Evolutionary conservation across 805 yeast species (phyloP), one percentile per base, ranked within the genome.

Genomic region (Cyberlindnera euphorbiae): DNA sequence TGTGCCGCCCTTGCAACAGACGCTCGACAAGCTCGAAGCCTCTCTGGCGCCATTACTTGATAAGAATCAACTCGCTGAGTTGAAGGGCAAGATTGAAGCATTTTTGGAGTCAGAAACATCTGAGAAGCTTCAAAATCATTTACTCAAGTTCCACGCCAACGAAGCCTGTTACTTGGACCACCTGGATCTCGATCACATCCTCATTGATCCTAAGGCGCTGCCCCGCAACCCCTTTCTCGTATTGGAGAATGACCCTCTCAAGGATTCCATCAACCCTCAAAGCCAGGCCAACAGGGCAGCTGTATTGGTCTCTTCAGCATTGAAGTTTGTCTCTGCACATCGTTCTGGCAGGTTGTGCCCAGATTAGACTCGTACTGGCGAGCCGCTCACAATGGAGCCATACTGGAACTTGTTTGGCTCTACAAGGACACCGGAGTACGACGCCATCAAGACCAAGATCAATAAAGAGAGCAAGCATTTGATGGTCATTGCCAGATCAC

Each of bases 191-290:
- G 69, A 65, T 39, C 63, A 63, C 28, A 64, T 54, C 25, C 44
- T 58, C 16, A 44, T 65, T 33, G 67, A 65, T 42, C 65, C 62
- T 18, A 52, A 57, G 22, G 65, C 77, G 1, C 61, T 83, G 28
- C 94, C 94, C 5, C 64, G 90, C 42, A 83, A 82, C 53, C 94
- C 94, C 2, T 82, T 80, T 50, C 67, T 83, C 45, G 73, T 83
- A 9, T 57, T 83, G 13, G 87, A 82, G 45, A 82, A 82, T 52
- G 94, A 83, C 45, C 89, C 90, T 1, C 67, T 76, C 43, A 67
- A 75, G 13, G 72, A 71, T 40, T 69, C 62, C 36, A 58, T 67
- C 10, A 35, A 50, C 2, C 79, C 79, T 5, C 83, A 86, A 12
- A 64, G 73, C 34, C 94, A 83, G 59, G 64, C 75, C 9, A 80